Evolutionary conservation across 352 stramenopile species (phyloP), one percentile per base, ranked within the genome.

Genomic region (Thalassiosira ordinaria): DNA sequence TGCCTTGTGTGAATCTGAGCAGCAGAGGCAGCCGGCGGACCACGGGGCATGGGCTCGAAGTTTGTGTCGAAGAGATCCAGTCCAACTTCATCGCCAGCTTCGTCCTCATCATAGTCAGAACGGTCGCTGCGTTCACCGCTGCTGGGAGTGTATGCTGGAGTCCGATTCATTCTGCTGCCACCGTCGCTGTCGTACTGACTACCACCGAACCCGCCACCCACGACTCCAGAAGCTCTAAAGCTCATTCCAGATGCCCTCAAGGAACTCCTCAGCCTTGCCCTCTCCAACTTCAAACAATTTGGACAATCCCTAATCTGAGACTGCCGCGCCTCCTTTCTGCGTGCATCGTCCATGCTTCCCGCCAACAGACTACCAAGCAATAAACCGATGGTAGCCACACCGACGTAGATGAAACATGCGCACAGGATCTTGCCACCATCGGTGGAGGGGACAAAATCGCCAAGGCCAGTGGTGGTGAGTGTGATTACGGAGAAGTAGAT

Each of bases 401-500:
- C 89, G 77, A 94, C 89, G 53, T 93, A 94, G 66, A 94, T 94
- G 49, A 93, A 94, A 46, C 89, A 90, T 13, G 86, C 86, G 66
- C 88, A 93, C 27, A 92, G 78, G 20, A 94, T 85, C 70, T 94
- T 94, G 8, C 84, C 89, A 20, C 62, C 68, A 65, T 91, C 77
- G 1, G 81, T 82, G 1, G 88, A 87, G 27, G 89, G 89, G 5
- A 93, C 89, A 53, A 91, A 92, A 61, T 94, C 89, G 46, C 89
- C 89, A 14, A 94, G 75, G 29, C 89, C 85, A 22, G 82, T 63
- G 1, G 76, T 88, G 26, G 82, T 89, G 20, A 94, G 55, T 14
- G 89, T 93, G 27, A 92, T 91, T 0, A 94, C 88, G 52, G 90
- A 88, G 82, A 94, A 94, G 65, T 94, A 94, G 11, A 94, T 78